These are phyloP conservation scores for Boletellus ananas DNA, from an alignment of 768 basidiomycete genomes.

Conservation along the genomic window DNA sequence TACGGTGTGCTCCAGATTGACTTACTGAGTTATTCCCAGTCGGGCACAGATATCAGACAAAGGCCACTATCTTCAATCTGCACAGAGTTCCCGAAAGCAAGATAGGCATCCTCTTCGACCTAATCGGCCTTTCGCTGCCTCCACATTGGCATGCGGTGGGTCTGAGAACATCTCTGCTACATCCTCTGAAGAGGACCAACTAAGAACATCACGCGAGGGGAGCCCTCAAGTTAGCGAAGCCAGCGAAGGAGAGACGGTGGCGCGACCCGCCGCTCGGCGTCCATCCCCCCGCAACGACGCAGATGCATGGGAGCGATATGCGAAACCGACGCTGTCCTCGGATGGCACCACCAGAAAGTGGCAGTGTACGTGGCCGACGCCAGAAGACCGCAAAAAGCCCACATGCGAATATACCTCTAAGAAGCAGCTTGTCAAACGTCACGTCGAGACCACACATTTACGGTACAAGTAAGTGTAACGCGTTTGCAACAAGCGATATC, in stretches of 20 bases:
- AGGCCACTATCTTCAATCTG: constrained; percentile 6
- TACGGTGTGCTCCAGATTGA: background rate
- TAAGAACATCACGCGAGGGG: constrained; percentile 26
- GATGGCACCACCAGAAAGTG: constrained; percentile 37
- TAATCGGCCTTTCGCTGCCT: constrained; percentile 6
- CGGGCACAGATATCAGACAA: constrained; percentile 22
- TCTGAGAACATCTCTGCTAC: constrained; percentile 18
- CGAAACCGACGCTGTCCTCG: constrained; percentile 29
- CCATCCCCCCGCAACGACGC: constrained; percentile 26
- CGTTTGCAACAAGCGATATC: constrained; percentile 8
- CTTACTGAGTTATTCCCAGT: constrained; percentile 15
- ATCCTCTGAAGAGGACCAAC: constrained; percentile 31
- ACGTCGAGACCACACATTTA: constrained; percentile 61
- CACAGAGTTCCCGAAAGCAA: constrained; percentile 15
- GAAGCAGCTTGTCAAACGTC: constrained; percentile 67
- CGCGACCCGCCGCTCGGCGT: constrained; percentile 18
- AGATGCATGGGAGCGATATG: constrained; percentile 34
- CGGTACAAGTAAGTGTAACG: constrained; percentile 48
- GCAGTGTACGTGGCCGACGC: constrained; percentile 40
- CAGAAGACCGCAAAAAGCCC: constrained; percentile 29
- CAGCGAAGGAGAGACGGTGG: constrained; percentile 22
- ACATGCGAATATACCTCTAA: constrained; percentile 45
- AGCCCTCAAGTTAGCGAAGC: constrained; percentile 31
- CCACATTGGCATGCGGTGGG: constrained; percentile 9
- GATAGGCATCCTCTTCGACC: constrained; percentile 5